These are phyloP conservation scores for Osmozyma mogii DNA, from an alignment of 805 yeast species.

Conservation along the genomic window DNA sequence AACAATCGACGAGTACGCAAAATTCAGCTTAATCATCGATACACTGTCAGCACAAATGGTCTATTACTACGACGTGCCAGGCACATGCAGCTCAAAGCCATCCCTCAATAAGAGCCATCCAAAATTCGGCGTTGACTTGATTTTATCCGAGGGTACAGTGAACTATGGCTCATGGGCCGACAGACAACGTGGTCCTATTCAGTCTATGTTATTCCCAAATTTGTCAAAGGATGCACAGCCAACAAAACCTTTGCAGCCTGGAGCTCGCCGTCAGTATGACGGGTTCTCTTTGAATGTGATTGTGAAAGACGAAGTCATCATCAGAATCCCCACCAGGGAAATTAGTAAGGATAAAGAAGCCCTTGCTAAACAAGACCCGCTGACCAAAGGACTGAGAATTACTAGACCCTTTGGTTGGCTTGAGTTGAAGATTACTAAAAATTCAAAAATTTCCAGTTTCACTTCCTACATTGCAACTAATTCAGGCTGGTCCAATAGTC, in stretches of 20 bases:
- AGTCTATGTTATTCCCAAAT: constrained; percentile 59
- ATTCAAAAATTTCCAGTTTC: constrained; percentile 40
- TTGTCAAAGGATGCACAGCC: constrained; percentile 47
- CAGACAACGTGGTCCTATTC: constrained; percentile 64
- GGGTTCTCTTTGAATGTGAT: constrained; percentile 49
- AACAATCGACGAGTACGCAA: constrained; percentile 65
- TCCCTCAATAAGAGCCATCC: constrained; percentile 21
- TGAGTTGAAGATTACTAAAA: constrained; percentile 54
- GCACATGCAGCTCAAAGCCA: constrained; percentile 20
- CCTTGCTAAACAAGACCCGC: constrained; percentile 4
- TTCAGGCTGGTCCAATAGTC: constrained; percentile 47
- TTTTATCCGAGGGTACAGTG: constrained; percentile 51
- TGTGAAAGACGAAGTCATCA: constrained; percentile 55
- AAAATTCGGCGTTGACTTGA: constrained; percentile 49
- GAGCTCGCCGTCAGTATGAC: constrained; percentile 46
- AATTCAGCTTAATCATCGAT: constrained; percentile 60
- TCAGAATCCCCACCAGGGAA: constrained; percentile 81
- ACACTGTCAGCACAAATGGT: constrained; percentile 46
- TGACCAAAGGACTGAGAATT: constrained; percentile 5
- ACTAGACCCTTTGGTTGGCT: constrained; percentile 80
- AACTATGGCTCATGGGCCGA: constrained; percentile 97
- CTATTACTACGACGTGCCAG: constrained; percentile 70
- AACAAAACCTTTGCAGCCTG: constrained; percentile 26
- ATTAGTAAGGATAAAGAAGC: constrained; percentile 57
- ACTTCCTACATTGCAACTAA: constrained; percentile 46